A percentile compares a stretch with the other conserved stretches of the same genome.
Conservation (phyloP, 2,329 filamentous ascomycete species). For the Fusarium pseudonygamai region DNA sequence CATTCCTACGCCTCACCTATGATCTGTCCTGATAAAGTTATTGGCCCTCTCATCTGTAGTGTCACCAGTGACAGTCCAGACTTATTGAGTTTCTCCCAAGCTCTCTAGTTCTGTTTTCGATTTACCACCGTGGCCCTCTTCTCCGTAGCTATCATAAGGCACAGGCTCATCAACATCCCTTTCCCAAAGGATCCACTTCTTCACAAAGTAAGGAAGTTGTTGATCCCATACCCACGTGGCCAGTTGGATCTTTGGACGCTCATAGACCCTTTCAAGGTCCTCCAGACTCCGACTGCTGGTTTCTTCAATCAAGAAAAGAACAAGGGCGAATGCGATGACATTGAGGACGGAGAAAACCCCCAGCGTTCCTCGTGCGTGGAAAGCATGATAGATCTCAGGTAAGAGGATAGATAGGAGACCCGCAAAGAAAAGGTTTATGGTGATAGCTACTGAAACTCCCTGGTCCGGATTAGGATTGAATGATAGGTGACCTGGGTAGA, state of each 20-base stretch:
- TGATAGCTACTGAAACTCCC: not conserved
- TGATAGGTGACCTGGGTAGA: accelerated
- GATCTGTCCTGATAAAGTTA: no score
- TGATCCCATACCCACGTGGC: not conserved
- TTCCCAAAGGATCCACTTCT: not conserved
- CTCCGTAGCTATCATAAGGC: not conserved
- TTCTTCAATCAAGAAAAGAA: not conserved
- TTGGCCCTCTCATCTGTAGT: no score
- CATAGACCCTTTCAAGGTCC: not conserved
- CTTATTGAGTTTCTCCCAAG: not conserved
- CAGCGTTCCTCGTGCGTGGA: not conserved
- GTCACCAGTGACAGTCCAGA: no score
- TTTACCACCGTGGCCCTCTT: not conserved
- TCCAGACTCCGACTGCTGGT: not conserved
- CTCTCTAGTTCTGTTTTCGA: not conserved
- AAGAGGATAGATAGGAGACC: not conserved
- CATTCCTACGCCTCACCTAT: not conserved
- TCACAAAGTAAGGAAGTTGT: not conserved
- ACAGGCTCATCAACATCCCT: not conserved
- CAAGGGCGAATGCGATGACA: not conserved
- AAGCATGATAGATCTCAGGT: not conserved
- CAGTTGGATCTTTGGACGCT: not conserved
- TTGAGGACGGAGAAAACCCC: not conserved
- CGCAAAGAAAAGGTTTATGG: not conserved
- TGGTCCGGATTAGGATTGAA: accelerated